Conservation (phyloP, 805 yeast genomes). For the Candida ulmi region DNA sequence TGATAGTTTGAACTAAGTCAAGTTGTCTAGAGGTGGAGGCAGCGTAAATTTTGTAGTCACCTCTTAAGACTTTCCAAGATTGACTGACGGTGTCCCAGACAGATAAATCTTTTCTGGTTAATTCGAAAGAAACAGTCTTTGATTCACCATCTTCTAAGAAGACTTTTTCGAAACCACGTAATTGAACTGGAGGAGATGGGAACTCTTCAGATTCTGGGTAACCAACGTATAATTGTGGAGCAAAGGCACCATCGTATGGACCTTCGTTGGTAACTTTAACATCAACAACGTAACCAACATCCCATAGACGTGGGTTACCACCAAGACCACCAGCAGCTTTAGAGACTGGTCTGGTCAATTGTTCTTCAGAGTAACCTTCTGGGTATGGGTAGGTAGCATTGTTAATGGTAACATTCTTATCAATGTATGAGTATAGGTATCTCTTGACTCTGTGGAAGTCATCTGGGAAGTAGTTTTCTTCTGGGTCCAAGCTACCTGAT, state of each 20-base stretch:
- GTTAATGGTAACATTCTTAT: constrained; percentile 13
- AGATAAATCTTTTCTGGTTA: constrained; percentile 44
- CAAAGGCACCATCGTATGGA: constrained; percentile 37
- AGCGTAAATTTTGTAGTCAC: constrained; percentile 43
- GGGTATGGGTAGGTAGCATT: constrained; percentile 24
- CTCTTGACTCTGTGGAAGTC: constrained; percentile 44
- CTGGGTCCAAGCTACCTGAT: constrained; percentile 41
- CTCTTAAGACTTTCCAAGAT: constrained; percentile 51
- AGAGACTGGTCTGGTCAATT: constrained; percentile 18
- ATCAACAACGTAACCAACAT: constrained; percentile 36
- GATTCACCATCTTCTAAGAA: constrained; percentile 34
- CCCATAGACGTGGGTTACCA: constrained; percentile 55
- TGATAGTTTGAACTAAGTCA: constrained; percentile 30
- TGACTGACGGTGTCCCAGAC: constrained; percentile 48
- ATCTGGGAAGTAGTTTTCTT: constrained; percentile 42
- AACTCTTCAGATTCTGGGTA: constrained; percentile 33
- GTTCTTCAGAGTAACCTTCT: constrained; percentile 22
- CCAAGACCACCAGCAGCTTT: constrained; percentile 42
- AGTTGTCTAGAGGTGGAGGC: constrained; percentile 40
- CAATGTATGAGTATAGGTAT: constrained; percentile 43
- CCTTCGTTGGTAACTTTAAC: constrained; percentile 46
- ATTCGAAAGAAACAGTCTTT: constrained; percentile 31
- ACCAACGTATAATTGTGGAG: constrained; percentile 47
- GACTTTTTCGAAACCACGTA: constrained; percentile 52
- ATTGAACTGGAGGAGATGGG: constrained; percentile 41